Conservation (phyloP, 1,284 basidiomycete species). For the Clitocybe nebularis region DNA sequence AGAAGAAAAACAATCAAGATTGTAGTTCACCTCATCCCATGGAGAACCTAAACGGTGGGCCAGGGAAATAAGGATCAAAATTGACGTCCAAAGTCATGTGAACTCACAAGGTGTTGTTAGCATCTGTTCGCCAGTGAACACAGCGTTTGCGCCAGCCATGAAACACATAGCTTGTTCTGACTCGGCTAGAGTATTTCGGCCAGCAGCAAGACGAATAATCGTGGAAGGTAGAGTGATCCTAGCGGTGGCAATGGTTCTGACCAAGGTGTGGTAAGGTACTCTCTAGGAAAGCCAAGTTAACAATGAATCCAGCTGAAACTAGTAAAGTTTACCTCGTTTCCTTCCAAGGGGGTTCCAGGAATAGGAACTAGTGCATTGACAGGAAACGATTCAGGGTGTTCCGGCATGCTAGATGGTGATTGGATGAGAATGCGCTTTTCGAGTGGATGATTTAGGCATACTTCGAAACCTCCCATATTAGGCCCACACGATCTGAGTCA, state of each 20-base stretch:
- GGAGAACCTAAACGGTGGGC: conserved; percentile 55
- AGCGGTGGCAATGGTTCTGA: conserved; percentile 94
- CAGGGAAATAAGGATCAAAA: conserved; percentile 13
- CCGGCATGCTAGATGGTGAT: conserved; percentile 66
- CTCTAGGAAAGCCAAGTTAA: conserved; percentile 43
- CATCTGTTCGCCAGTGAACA: conserved; percentile 98
- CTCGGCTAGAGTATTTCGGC: conserved; percentile 87
- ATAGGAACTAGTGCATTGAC: conserved; percentile 92
- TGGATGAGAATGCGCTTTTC: conserved; percentile 11
- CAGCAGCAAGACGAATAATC: conserved; percentile 94
- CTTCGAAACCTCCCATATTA: conserved; percentile 94
- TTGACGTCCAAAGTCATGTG: conserved; percentile 5
- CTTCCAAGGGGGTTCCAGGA: conserved; percentile 68
- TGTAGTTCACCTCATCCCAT: conserved; percentile 74
- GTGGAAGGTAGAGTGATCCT: conserved; percentile 89
- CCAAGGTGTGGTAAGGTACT: conserved; percentile 77
- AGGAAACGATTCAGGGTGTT: conserved; percentile 97
- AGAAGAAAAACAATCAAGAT: no score
- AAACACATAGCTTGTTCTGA: conserved; percentile 97
- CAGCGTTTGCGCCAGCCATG: conserved; percentile 97
- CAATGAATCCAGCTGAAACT: conserved; percentile 12
- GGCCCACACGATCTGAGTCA: conserved; percentile 85
- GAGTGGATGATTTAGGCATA: conserved; percentile 34
- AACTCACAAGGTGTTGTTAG: conserved; percentile 89
- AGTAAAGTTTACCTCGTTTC: conserved; percentile 52